Conservation (phyloP, 306 rosid species). For the Hippophae gyantsensis region DNA sequence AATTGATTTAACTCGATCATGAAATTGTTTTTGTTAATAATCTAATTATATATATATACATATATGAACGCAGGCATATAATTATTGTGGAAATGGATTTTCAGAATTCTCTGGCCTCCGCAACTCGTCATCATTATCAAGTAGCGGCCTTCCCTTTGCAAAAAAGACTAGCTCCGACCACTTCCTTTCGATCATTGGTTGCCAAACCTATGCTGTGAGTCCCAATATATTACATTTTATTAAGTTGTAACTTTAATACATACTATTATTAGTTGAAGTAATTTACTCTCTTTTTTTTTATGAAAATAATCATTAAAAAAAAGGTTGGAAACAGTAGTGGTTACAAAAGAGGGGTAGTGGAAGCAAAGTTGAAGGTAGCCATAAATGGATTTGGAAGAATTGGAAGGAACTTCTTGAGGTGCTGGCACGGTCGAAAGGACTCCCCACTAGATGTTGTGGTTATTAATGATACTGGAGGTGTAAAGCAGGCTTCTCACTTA, state of each 20-base stretch:
- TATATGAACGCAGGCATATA: not conserved
- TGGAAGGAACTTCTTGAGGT: slow-evolving; percentile 92
- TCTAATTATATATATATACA: not conserved
- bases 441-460: slow-evolving; percentile 89
- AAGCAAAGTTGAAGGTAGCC: slow-evolving; percentile 88
- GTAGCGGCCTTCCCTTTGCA: slow-evolving; percentile 45
- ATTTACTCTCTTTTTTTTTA: too few relatives aligned
- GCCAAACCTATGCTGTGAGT: slow-evolving; percentile 90
- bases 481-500: slow-evolving; percentile 97
- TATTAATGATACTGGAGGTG: slow-evolving; percentile 92
- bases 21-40: too few relatives aligned
- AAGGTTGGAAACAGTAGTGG: slow-evolving; percentile 60
- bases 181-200: slow-evolving; percentile 54
- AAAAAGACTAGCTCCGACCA: slow-evolving; percentile 64
- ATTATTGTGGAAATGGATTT: slow-evolving; percentile 43
- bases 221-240: too few relatives aligned
- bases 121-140: slow-evolving; percentile 25
- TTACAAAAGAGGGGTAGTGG: slow-evolving; percentile 51
- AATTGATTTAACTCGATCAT: too few relatives aligned
- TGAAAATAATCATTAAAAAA: not conserved
- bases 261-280: too few relatives aligned
- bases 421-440: slow-evolving; percentile 97
- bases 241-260: too few relatives aligned
- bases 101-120: slow-evolving; percentile 82
- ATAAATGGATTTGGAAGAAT: slow-evolving; percentile 94